These are phyloP conservation scores for Scedosporium apiospermum DNA, from an alignment of 2,329 filamentous ascomycete genomes.

Conservation along the genomic window DNA sequence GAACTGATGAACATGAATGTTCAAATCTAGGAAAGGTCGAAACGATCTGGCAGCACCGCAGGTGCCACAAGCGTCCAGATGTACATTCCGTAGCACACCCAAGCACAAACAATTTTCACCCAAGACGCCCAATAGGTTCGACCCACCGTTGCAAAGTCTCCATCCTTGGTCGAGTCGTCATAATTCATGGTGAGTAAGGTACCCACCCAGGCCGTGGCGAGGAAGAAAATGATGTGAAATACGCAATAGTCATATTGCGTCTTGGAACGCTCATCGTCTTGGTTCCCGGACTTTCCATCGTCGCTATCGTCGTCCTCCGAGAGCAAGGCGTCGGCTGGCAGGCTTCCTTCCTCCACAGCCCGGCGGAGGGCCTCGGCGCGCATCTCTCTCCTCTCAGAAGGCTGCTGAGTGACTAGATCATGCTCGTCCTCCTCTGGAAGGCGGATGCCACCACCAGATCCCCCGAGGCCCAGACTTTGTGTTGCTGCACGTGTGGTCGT, in stretches of 20 bases:
- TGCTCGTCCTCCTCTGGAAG: constrained; percentile 71
- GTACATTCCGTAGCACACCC: constrained; percentile 93
- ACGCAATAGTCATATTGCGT: constrained; percentile 95
- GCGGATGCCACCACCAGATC: constrained; percentile 44
- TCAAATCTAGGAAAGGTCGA: constrained; percentile 45
- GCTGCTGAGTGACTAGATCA: constrained; percentile 72
- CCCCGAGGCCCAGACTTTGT: constrained; percentile 69
- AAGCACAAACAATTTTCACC: constrained; percentile 97
- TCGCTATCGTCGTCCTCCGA: constrained; percentile 58
- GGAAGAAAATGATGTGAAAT: constrained; percentile 96
- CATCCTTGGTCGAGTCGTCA: constrained; percentile 50
- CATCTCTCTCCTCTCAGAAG: constrained; percentile 75
- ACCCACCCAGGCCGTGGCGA: constrained; percentile 92
- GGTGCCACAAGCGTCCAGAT: constrained; percentile 88
- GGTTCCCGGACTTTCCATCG: constrained; percentile 49
- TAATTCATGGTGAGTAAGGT: constrained; percentile 75
- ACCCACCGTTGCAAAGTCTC: constrained; percentile 84
- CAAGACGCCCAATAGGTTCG: constrained; percentile 95
- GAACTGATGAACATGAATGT: not conserved
- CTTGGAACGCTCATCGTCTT: constrained; percentile 79
- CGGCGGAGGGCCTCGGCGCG: constrained; percentile 81
- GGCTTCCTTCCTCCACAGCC: constrained; percentile 83
- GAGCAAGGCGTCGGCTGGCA: constrained; percentile 83
- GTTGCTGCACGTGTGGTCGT: constrained; percentile 95
- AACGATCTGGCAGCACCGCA: constrained; percentile 74